Base-by-base conservation (phyloP, 1,284 basidiomycete genomes). In the Porogramme epimiltina region DNA sequence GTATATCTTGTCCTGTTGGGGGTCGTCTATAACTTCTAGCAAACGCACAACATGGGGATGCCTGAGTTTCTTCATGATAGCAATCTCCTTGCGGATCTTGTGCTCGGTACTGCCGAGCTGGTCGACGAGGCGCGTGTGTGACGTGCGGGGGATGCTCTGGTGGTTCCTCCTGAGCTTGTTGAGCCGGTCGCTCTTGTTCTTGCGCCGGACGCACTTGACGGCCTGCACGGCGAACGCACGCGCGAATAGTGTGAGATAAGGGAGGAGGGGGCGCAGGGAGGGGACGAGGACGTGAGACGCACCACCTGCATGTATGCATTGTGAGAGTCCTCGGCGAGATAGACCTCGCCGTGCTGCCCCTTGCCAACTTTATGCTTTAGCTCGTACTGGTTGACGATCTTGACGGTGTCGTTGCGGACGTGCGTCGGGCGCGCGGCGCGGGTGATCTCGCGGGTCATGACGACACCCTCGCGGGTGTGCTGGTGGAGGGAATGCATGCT, bases 11-110 rank as follows among this genome's bases (percentile, higher is more conserved):
- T 92, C 91, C 55, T 84, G 85, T 56, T 91, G 81, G 22, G 87
- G 85, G 71, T 98, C 96, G 70, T 99, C 95, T 62, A 99, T 97
- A 65, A 98, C 95, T 70, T 98, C 95, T 64, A 89, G 85, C 55
- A 99, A 80, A 57, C 88, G 81, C 4, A 99, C 96, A 52, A 99
- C 88, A 66, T 99, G 90, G 0, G 89, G 87, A 68, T 99, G 95
- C 54, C 87, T 78, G 66, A 92, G 87, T 66, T 97, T 95, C 75
- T 98, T 98, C 90, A 99, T 95, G 69, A 99, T 96, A 4, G 95
- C 96, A 57, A 99, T 98, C 73, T 99, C 95, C 64, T 86, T 85
- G 62, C 83, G 79, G 61, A 94, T 90, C 73, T 91, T 91, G 61
- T 84, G 79, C 66, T 93, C 91, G 42, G 88, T 89, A 34, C 84